Conservation (phyloP, 257 asterid genomes). For the Scutellaria galericulata region DNA sequence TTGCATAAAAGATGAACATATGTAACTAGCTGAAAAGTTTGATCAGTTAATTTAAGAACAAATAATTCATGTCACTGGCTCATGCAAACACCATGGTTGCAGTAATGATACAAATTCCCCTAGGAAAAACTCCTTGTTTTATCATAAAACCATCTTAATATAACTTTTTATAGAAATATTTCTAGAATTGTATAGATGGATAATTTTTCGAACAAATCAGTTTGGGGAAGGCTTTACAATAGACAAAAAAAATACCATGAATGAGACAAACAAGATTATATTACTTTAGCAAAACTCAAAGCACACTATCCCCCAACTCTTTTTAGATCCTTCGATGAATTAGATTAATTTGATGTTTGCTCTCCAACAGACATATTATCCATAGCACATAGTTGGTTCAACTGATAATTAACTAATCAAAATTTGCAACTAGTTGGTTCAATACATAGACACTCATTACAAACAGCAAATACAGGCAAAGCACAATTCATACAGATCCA, state of each 20-base stretch:
- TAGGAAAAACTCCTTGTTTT: too few species aligned
- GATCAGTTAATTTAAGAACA: too few species aligned
- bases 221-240: background rate
- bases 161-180: background rate
- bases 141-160: background rate
- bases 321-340: background rate
- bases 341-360: background rate
- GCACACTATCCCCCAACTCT: background rate
- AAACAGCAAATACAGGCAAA: background rate
- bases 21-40: background rate
- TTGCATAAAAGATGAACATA: background rate
- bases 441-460: background rate
- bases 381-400: too few species aligned
- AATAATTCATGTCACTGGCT: too few species aligned
- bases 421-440: too few species aligned
- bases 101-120: too few species aligned
- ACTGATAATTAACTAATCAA: too few species aligned
- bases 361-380: background rate
- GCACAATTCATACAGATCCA: slow-evolving; percentile 8
- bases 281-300: background rate
- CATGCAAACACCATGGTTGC: too few species aligned
- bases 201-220: background rate
- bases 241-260: background rate
- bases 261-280: background rate
- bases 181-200: too few species aligned